Conservation (phyloP, 257 asterid genomes). For the Echites panduratus region DNA sequence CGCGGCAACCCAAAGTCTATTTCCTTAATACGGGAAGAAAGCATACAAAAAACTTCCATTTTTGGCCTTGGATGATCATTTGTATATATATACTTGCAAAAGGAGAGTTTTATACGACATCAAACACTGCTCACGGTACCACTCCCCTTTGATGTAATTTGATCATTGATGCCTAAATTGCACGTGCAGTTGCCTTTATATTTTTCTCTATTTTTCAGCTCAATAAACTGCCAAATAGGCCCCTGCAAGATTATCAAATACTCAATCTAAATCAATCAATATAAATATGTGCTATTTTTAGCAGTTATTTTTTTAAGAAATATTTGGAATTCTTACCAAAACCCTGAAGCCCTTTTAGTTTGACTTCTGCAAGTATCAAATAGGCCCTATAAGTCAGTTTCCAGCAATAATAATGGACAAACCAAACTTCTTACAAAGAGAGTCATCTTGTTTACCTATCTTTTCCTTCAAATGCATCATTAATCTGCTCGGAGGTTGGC, state of each 20-base stretch:
- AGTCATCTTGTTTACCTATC: slow-evolving; percentile 41
- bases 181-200: not conserved
- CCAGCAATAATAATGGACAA: not conserved
- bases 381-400: slow-evolving; percentile 13
- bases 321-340: slow-evolving; percentile 53
- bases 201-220: slow-evolving; percentile 13
- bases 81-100: not conserved
- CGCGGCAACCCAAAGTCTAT: not conserved
- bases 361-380: slow-evolving; percentile 44
- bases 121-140: not conserved
- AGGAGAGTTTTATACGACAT: not conserved
- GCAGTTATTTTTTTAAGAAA: slow-evolving; percentile 14
- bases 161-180: not conserved
- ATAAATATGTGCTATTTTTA: not conserved
- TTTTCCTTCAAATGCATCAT: slow-evolving; percentile 81
- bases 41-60: not conserved
- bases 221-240: slow-evolving; percentile 59
- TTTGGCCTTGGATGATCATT: not conserved
- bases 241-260: slow-evolving; percentile 37
- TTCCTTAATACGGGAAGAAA: not conserved
- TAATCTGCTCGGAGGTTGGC: slow-evolving; percentile 77
- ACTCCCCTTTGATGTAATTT: not conserved
- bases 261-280: slow-evolving; percentile 13
- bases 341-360: slow-evolving; percentile 52
- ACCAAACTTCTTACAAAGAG: not conserved